Base-by-base conservation (phyloP, 2,329 filamentous ascomycete genomes). In the Scytalidium lignicola region DNA sequence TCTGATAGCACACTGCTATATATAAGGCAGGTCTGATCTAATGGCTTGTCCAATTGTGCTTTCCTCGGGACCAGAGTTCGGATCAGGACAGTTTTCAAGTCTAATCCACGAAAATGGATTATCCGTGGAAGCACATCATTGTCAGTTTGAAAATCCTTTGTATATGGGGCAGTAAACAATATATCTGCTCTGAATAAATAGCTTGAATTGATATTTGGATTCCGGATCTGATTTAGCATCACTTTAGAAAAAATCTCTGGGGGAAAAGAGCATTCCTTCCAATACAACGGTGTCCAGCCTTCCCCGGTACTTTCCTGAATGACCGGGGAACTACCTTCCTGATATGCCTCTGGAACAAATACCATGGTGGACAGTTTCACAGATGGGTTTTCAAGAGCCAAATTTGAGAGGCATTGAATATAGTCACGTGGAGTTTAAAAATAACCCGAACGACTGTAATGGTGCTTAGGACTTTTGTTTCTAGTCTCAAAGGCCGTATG, bases 11-110 rank as follows among this genome's bases (percentile, higher is more conserved):
- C 51, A 15, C 61, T 59, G 5, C 65, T 62, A 65, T 89, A 88
- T 54, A 91, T 78, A 48, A 88, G 77, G 65, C 90, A 95, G 2
- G 90, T 95, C 67, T 97, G 92, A 50, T 90, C 78, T 54, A 96
- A 67, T 1, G 85, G 75, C 18, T 74, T 71, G 66, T 97, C 92
- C 21, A 92, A 72, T 48, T 83, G 76, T 2, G 83, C 80, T 65
- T 96, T 96, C 45, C 92, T 77, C 2, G 92, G 92, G 43, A 96
- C 83, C 59, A 96, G 72, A 52, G 77, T 85, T 51, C 91, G 79
- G 7, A 96, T 79, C 18, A 96, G 74, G 1, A 82, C 82, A 55
- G 85, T 82, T 20, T 76, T 73, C 26, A 82, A 70, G 23, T 65
- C 56, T 51, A 74, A 74, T 43, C 62, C 67, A 44, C 56, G 58